Evolutionary conservation across 75 land plant genomes (phyloP).

Genomic region (Sequoia sempervirens): DNA sequence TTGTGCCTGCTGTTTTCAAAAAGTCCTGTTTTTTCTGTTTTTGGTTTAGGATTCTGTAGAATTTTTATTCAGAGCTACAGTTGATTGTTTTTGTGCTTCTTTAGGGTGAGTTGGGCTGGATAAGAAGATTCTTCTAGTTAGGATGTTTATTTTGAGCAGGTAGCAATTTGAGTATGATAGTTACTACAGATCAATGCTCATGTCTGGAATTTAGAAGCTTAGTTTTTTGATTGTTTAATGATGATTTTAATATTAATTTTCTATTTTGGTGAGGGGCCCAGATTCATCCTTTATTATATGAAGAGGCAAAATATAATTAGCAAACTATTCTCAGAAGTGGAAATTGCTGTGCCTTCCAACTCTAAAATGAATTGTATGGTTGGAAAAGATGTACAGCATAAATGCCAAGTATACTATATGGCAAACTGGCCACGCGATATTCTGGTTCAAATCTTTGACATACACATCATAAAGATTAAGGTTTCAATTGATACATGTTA

Average conservation of each 20-base stretch:
- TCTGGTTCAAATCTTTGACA: not conserved
- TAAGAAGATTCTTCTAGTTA: not conserved
- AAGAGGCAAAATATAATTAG: too few species aligned
- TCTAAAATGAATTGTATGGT: not conserved
- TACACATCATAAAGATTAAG: not conserved
- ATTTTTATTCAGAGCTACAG: not conserved
- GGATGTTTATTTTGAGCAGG: not conserved
- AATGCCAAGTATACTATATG: not conserved
- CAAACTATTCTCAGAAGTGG: not conserved
- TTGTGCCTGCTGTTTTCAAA: too few species aligned
- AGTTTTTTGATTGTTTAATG: not conserved
- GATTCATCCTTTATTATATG: too few species aligned
- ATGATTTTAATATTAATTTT: too few species aligned
- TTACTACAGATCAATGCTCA: not conserved
- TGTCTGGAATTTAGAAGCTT: not conserved
- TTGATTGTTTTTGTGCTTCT: not conserved
- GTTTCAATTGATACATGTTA: not conserved
- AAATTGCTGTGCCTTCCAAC: not conserved
- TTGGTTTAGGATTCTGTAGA: not conserved
- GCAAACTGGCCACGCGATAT: not conserved
- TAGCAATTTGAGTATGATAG: not conserved
- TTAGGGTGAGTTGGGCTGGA: not conserved
- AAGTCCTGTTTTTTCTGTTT: not conserved
- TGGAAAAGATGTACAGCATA: not conserved
- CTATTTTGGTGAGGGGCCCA: not conserved